Conservation (phyloP, 2,329 filamentous ascomycete genomes). For the Penicillium rolfsii region DNA sequence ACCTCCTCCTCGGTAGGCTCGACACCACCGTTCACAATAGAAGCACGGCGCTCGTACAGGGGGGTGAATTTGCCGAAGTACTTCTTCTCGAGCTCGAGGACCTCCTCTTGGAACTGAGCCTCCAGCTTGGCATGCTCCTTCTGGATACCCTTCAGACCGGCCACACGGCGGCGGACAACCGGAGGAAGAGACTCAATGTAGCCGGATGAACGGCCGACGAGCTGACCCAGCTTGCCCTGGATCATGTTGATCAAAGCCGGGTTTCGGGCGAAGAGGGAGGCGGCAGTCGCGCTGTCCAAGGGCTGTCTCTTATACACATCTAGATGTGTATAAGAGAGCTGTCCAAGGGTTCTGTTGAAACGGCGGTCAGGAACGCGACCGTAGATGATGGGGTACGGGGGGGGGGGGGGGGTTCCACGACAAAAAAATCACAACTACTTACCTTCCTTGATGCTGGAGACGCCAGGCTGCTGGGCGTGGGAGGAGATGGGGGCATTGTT, state of each 20-base stretch:
- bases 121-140: constrained; percentile 99
- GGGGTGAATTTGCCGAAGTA: constrained; percentile 99
- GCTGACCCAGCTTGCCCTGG: constrained; percentile 89
- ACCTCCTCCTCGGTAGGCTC: constrained; percentile 90
- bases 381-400: neutral
- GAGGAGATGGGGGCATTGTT: constrained; percentile 97
- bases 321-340: no score
- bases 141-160: constrained; percentile 95
- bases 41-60: constrained; percentile 90
- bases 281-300: constrained; percentile 81
- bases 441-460: constrained; percentile 98
- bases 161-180: constrained; percentile 87
- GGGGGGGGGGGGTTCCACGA: neutral
- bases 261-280: constrained; percentile 93
- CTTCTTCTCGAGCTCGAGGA: constrained; percentile 97
- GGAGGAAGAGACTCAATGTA: constrained; percentile 95
- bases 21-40: constrained; percentile 82
- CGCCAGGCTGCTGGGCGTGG: constrained; percentile 90
- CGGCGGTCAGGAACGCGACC: constrained; percentile 18
- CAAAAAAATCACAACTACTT: constrained; percentile 41
- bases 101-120: constrained; percentile 97
- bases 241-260: constrained; percentile 96
- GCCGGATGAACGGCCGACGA: constrained; percentile 92
- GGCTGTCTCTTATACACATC: no score
- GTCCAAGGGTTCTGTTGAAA: constrained; percentile 78